Percentiles rank a stretch among this genome's conserved stretches.
Evolutionary conservation across 139 green algal species (phyloP).

Genomic region (Asterochloris erici): DNA sequence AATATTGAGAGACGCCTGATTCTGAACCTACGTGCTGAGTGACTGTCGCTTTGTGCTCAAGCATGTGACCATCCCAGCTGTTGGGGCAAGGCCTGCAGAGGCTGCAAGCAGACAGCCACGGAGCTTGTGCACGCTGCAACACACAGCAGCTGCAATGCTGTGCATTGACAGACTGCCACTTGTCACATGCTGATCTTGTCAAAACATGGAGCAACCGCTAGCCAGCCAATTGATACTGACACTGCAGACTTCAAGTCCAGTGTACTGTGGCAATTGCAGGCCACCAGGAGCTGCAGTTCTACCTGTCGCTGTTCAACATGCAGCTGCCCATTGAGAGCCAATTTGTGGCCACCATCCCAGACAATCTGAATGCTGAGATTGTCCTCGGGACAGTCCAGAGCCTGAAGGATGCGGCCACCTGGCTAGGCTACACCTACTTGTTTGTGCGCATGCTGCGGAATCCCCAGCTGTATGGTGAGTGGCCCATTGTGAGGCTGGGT

Average conservation of each 20-base stretch:
- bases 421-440: constrained; percentile 94
- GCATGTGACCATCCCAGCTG: no score
- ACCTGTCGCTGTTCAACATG: constrained; percentile 96
- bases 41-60: no score
- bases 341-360: constrained; percentile 78
- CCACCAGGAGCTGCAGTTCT: constrained; percentile 95
- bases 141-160: background rate
- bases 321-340: constrained; percentile 98
- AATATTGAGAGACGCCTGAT: no score
- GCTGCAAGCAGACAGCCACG: no score
- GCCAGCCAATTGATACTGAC: background rate
- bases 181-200: background rate
- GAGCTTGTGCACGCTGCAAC: no score
- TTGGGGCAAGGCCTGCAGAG: no score
- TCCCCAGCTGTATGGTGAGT: constrained; percentile 76
- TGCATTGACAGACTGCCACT: background rate
- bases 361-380: constrained; percentile 97
- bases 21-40: no score
- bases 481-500: no score
- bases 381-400: constrained; percentile 88
- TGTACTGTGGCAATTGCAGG: constrained; percentile 17
- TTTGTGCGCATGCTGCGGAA: constrained; percentile 96
- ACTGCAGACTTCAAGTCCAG: background rate
- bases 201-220: background rate
- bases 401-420: constrained; percentile 77